Conservation (phyloP, 768 basidiomycete genomes). For the Lactifluus volemus region DNA sequence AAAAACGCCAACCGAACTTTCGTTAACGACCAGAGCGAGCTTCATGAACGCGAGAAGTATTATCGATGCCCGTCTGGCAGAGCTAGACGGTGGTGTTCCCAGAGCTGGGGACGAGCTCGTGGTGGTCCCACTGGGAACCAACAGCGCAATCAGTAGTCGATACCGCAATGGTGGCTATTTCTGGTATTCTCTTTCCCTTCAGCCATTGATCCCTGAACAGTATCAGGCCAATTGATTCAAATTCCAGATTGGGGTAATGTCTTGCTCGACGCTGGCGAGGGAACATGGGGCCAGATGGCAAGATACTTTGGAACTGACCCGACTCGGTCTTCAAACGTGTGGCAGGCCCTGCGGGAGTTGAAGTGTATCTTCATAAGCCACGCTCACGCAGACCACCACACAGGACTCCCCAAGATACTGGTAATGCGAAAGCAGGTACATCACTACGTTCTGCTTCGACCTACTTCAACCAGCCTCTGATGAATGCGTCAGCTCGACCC, state of each 20-base stretch:
- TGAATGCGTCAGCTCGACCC: conserved; percentile 46
- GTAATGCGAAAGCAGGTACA: conserved; percentile 58
- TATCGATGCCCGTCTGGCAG: conserved; percentile 22
- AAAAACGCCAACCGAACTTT: conserved; percentile 14
- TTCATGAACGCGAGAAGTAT: conserved; percentile 34
- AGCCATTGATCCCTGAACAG: conserved; percentile 28
- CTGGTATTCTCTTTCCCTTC: not conserved
- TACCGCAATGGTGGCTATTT: conserved; percentile 69
- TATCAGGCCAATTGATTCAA: conserved; percentile 66
- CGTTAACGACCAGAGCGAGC: conserved; percentile 30
- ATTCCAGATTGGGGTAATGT: conserved; percentile 67
- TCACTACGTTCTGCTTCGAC: conserved; percentile 5
- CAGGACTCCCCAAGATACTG: conserved; percentile 69
- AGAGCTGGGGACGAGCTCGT: conserved; percentile 51
- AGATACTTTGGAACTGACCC: conserved; percentile 60
- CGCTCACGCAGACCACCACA: conserved; percentile 88
- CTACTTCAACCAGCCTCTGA: not conserved
- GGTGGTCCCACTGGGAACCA: conserved; percentile 79
- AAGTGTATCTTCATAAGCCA: conserved; percentile 84
- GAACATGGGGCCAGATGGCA: conserved; percentile 82
- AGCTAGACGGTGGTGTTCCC: not conserved
- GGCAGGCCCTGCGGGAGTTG: conserved; percentile 56
- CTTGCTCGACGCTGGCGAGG: conserved; percentile 87
- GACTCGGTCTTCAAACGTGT: conserved; percentile 32
- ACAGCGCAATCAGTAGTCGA: conserved; percentile 76